Evolutionary conservation across 2,329 filamentous ascomycete species (phyloP).

Genomic region (Calonectria naviculata): DNA sequence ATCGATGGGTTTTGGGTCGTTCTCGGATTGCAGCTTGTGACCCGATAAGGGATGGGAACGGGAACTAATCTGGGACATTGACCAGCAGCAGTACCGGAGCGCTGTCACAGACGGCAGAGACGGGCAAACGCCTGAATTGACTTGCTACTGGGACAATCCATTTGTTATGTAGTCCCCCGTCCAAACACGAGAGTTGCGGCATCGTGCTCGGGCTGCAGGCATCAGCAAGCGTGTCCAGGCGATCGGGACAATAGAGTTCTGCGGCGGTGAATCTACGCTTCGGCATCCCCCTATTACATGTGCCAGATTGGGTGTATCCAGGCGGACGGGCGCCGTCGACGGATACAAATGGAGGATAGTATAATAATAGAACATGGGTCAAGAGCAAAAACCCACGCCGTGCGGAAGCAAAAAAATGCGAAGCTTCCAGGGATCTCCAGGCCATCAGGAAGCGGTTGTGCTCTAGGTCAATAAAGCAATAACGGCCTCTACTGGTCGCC

Average conservation of each 20-base stretch:
- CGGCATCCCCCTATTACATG: neutral
- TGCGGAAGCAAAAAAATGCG: neutral
- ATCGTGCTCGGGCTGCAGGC: neutral
- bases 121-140: neutral
- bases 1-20: neutral
- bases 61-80: constrained; percentile 21
- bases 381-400: neutral
- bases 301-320: neutral
- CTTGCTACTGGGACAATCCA: no score
- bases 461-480: neutral
- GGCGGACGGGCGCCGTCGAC: neutral
- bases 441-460: neutral
- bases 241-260: neutral
- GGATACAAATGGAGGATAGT: neutral
- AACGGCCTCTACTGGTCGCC: neutral
- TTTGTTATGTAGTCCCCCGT: neutral
- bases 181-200: neutral
- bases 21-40: neutral
- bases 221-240: neutral
- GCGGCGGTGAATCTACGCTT: neutral
- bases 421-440: constrained; percentile 1
- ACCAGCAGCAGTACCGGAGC: neutral
- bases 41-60: neutral
- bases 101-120: neutral
- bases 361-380: constrained; percentile 15